Evolutionary conservation across 805 yeast genomes (phyloP).

Genomic region (Diddensiella santjacobensis): DNA sequence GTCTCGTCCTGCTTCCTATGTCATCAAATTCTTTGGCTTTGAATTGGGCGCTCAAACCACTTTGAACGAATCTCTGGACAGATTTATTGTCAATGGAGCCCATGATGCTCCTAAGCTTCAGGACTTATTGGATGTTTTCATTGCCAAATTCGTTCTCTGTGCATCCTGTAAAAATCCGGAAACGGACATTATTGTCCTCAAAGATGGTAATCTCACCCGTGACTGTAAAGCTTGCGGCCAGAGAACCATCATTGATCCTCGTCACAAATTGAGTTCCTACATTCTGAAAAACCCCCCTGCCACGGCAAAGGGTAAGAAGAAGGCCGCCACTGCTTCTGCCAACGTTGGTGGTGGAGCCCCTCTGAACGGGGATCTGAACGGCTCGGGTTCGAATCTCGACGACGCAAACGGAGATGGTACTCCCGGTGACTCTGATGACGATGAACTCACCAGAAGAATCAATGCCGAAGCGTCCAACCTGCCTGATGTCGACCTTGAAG

Average conservation of each 20-base stretch:
- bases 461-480: conserved; percentile 78
- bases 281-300: conserved; percentile 83
- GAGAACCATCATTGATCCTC: conserved; percentile 74
- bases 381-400: conserved; percentile 51
- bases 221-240: conserved; percentile 99
- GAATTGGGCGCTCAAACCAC: conserved; percentile 97
- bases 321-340: conserved; percentile 81
- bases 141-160: conserved; percentile 88
- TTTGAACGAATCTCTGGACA: conserved; percentile 72
- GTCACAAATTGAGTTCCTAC: conserved; percentile 82
- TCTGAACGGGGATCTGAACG: conserved; percentile 26
- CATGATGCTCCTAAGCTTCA: conserved; percentile 89
- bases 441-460: conserved; percentile 70
- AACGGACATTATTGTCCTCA: conserved; percentile 81
- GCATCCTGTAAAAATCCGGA: conserved; percentile 96
- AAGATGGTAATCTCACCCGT: conserved; percentile 69
- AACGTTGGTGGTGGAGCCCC: conserved; percentile 84
- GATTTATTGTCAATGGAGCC: conserved; percentile 90
- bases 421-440: conserved; percentile 51
- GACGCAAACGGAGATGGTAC: conserved; percentile 46
- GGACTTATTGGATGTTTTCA: conserved; percentile 92
- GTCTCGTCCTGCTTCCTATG: conserved; percentile 87
- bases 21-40: conserved; percentile 91
- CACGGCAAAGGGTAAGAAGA: conserved; percentile 44
- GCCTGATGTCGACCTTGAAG: conserved; percentile 48